Evolutionary conservation across 2,329 filamentous ascomycete species (phyloP).

Genomic region (Emergomyces pasteurianus): DNA sequence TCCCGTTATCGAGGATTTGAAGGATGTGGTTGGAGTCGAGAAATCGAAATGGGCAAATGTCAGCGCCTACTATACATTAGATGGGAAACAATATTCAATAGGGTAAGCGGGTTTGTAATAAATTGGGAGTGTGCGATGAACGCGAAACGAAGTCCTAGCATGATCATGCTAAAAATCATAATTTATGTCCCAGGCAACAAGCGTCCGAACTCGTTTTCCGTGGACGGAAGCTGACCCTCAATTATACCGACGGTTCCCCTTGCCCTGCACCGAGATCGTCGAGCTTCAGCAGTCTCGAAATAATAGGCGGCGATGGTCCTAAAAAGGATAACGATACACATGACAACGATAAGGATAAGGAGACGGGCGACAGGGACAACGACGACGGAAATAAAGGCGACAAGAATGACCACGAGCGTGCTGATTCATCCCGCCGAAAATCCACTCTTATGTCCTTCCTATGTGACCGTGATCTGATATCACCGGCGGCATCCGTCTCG

Average conservation of each 20-base stretch:
- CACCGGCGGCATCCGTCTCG: slow-evolving; percentile 56
- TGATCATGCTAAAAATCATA: neutral
- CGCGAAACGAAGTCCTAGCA: neutral
- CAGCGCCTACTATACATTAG: slow-evolving; percentile 37
- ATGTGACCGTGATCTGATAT: slow-evolving; percentile 71
- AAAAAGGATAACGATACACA: slow-evolving; percentile 3
- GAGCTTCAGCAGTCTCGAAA: slow-evolving; percentile 8
- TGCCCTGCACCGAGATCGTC: slow-evolving; percentile 33
- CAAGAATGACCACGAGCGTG: slow-evolving; percentile 7
- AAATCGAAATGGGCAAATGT: slow-evolving; percentile 33
- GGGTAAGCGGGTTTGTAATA: slow-evolving; percentile 24
- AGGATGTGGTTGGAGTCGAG: slow-evolving; percentile 36
- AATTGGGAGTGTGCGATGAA: neutral
- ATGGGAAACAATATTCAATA: slow-evolving; percentile 34
- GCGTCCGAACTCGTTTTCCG: slow-evolving; percentile 36
- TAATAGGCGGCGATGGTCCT: slow-evolving; percentile 1
- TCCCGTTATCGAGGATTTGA: slow-evolving; percentile 36
- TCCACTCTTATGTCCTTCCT: slow-evolving; percentile 86
- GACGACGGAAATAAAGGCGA: slow-evolving; percentile 16
- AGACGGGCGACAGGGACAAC: slow-evolving; percentile 16
- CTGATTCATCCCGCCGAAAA: slow-evolving; percentile 40
- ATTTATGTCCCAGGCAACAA: slow-evolving; percentile 25
- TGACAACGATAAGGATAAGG: slow-evolving; percentile 9
- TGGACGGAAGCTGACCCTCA: slow-evolving; percentile 54
- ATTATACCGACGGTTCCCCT: slow-evolving; percentile 66